These are phyloP conservation scores for Fusarium brevicatenulatum DNA, from an alignment of 2,329 filamentous ascomycete genomes.

Conservation along the genomic window DNA sequence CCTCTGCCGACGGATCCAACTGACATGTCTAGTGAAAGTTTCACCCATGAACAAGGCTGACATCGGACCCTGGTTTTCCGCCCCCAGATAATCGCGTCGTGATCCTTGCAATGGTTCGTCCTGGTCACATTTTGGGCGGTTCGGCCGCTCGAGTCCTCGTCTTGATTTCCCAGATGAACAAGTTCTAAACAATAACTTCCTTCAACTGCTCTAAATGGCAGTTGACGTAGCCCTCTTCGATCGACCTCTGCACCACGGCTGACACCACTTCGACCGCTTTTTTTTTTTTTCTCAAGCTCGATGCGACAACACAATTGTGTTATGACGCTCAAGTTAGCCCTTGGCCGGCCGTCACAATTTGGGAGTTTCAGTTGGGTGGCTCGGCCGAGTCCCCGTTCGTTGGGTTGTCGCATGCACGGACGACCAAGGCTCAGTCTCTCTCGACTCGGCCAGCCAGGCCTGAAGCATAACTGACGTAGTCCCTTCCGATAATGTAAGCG, in stretches of 20 bases:
- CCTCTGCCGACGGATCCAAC: not conserved
- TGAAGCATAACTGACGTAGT: not conserved
- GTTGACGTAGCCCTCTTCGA: too few relatives aligned
- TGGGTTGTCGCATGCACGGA: not conserved
- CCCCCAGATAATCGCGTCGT: not conserved
- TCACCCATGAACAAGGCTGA: not conserved
- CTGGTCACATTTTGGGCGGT: not conserved
- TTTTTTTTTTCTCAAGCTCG: not conserved
- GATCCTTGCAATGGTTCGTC: not conserved
- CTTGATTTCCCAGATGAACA: too few relatives aligned
- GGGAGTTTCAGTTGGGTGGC: not conserved
- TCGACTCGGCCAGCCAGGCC: not conserved
- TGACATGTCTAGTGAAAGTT: not conserved
- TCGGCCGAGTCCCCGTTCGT: not conserved
- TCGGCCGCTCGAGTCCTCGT: not conserved
- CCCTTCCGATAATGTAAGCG: not conserved
- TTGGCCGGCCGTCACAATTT: not conserved
- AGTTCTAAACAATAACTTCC: too few relatives aligned
- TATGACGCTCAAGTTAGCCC: accelerated
- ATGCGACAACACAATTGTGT: not conserved
- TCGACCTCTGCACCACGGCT: too few relatives aligned
- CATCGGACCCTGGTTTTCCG: too few relatives aligned
- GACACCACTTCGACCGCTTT: too few relatives aligned
- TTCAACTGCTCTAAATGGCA: too few relatives aligned
- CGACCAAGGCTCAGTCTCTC: not conserved